phyloP scores from a whole-genome alignment of 305 asterid genomes.

The Caryopteris hybrid region DNA sequence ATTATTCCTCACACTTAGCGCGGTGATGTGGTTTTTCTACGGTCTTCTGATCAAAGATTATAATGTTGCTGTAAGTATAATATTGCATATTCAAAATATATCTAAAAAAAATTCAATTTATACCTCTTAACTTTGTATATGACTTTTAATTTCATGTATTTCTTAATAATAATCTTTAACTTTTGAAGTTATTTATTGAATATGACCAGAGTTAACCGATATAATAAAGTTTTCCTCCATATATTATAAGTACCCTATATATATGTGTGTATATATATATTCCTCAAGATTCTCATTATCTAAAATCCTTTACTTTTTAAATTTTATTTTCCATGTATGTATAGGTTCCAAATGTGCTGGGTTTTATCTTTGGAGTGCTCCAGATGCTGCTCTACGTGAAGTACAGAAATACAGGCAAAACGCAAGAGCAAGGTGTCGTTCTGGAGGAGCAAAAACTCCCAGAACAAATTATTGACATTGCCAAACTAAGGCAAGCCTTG shows the following conservation, averaged over 20 bases:
- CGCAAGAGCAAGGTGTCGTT: neutral
- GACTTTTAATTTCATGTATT: too few species aligned
- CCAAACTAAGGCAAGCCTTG: neutral
- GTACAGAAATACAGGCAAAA: constrained; percentile 14
- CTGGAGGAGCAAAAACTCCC: constrained; percentile 1
- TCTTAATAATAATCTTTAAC: too few species aligned
- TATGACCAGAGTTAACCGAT: too few species aligned
- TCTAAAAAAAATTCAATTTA: too few species aligned
- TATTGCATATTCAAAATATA: too few species aligned
- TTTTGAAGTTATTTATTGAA: too few species aligned
- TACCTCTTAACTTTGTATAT: too few species aligned
- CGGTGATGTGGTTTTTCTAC: constrained; percentile 25
- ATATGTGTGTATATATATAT: too few species aligned
- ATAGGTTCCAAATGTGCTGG: constrained; percentile 32
- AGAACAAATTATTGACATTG: constrained; percentile 14
- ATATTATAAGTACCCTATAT: too few species aligned
- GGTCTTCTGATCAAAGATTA: constrained; percentile 27
- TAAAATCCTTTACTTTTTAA: too few species aligned
- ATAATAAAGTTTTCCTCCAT: too few species aligned
- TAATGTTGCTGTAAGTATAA: constrained; percentile 23
- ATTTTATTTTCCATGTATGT: neutral
- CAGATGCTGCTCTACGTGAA: constrained; percentile 25
- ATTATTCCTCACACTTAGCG: constrained; percentile 27
- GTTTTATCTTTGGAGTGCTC: constrained; percentile 27
- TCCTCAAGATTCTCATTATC: neutral